These are phyloP conservation scores for Curvularia sp. DNA, from an alignment of 2,329 filamentous ascomycete species.

Conservation along the genomic window DNA sequence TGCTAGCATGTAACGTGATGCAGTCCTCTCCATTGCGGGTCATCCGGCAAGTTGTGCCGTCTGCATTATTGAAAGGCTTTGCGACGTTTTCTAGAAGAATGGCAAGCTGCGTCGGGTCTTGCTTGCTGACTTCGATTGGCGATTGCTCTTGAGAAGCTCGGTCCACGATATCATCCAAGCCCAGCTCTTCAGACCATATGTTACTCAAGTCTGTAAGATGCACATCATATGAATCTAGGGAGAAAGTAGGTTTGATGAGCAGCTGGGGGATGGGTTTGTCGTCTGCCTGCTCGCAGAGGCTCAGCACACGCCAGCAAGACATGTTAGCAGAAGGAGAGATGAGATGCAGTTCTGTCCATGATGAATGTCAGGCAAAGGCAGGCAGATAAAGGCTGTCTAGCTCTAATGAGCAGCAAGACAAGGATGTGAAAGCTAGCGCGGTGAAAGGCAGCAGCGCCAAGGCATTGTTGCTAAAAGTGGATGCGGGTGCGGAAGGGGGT, in stretches of 20 bases:
- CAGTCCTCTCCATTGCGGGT: slow-evolving; percentile 44
- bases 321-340: slow-evolving; percentile 21
- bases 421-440: not conserved
- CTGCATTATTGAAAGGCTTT: slow-evolving; percentile 53
- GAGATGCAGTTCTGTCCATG: not conserved
- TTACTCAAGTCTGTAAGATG: slow-evolving; percentile 74
- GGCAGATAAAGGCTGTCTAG: not conserved
- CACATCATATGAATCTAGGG: slow-evolving; percentile 65
- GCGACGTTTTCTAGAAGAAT: slow-evolving; percentile 71
- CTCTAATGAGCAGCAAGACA: not conserved
- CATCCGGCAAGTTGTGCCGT: slow-evolving; percentile 47
- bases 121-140: slow-evolving; percentile 75
- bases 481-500: slow-evolving; percentile 18
- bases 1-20: slow-evolving; percentile 63
- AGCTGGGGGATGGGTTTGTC: slow-evolving; percentile 61
- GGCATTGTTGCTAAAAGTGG: slow-evolving; percentile 10
- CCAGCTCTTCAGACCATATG: slow-evolving; percentile 74
- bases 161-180: slow-evolving; percentile 66
- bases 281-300: slow-evolving; percentile 32
- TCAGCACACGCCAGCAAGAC: slow-evolving; percentile 46
- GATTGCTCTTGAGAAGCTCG: slow-evolving; percentile 69
- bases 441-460: slow-evolving; percentile 25
- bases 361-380: not conserved
- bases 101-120: slow-evolving; percentile 67
- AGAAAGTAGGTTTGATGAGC: slow-evolving; percentile 67